Conservation (phyloP, 2,329 filamentous ascomycete species). For the Calycina herbarum region DNA sequence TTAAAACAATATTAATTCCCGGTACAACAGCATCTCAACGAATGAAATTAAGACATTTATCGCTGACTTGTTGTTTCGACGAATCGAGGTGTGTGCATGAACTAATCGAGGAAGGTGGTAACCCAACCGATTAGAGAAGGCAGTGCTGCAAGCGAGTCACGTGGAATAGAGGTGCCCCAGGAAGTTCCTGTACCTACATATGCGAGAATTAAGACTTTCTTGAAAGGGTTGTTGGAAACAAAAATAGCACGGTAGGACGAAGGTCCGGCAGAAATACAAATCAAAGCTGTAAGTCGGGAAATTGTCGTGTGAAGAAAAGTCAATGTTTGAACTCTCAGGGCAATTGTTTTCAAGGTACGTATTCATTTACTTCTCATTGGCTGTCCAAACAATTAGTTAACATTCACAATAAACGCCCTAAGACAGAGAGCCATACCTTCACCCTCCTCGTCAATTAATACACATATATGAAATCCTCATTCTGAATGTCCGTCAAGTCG, state of each 20-base stretch:
- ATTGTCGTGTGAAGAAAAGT: background rate
- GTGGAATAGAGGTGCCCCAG: background rate
- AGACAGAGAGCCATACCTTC: background rate
- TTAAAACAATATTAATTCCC: background rate
- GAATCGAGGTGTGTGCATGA: background rate
- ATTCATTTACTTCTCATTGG: background rate
- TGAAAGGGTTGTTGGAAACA: background rate
- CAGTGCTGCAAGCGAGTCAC: background rate
- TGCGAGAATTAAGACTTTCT: background rate
- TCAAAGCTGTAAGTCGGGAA: background rate
- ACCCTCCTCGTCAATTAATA: constrained; percentile 18
- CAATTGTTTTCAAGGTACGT: background rate
- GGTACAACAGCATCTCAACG: background rate
- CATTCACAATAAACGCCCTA: background rate
- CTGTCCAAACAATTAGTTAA: background rate
- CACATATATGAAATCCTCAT: constrained; percentile 65
- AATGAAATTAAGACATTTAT: background rate
- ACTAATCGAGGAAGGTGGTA: background rate
- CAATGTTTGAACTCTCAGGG: background rate
- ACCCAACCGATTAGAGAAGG: background rate
- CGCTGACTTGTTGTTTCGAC: background rate
- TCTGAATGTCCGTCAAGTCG: constrained; percentile 60
- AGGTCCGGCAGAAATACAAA: background rate
- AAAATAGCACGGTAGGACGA: background rate
- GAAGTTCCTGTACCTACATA: no score